Evolutionary conservation across 768 basidiomycete species (phyloP), one percentile per base, ranked within the genome.

Genomic region (Antrodiella citrinella): DNA sequence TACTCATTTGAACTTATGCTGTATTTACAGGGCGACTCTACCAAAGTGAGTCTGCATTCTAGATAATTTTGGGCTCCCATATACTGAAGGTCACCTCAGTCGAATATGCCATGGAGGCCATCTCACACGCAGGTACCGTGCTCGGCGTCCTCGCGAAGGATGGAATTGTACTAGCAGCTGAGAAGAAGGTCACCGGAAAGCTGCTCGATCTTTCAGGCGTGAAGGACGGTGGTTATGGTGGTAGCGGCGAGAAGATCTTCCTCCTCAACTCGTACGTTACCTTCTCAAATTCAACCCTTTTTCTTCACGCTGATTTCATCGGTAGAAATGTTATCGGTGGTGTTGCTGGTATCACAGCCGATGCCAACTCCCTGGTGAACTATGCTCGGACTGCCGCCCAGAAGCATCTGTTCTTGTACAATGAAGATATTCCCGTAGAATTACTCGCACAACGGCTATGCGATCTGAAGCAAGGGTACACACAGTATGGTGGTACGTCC

Each of bases 71-170:
- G 10, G 10, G 10, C 35, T 38, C 18, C 35, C 35, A 38, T 10
- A 10, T 10, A 38, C 35, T 38, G 10, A 38, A 10, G 18, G 18
- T 38, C 35, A 49, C 21, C 21, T 5, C 59, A 95, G 95, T 98
- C 73, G 95, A 99, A 73, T 99, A 99, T 79, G 95, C 95, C 41
- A 96, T 98, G 91, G 96, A 98, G 66, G 92, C 93, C 51, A 97
- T 98, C 75, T 96, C 93, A 23, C 88, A 93, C 61, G 92, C 91
- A 18, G 91, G 91, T 48, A 89, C 91, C 39, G 92, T 95, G 42
- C 80, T 95, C n/a, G 92, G 91, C 39, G 85, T 94, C 50, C 76
- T 94, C 23, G 91, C 92, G 23, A 86, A 82, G 59, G 88, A 93
- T 55, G 93, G 93, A 0, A 87, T 95, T 15, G 90, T 95, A 7